Base-by-base conservation (phyloP, 768 basidiomycete genomes). In the Russula abietina region DNA sequence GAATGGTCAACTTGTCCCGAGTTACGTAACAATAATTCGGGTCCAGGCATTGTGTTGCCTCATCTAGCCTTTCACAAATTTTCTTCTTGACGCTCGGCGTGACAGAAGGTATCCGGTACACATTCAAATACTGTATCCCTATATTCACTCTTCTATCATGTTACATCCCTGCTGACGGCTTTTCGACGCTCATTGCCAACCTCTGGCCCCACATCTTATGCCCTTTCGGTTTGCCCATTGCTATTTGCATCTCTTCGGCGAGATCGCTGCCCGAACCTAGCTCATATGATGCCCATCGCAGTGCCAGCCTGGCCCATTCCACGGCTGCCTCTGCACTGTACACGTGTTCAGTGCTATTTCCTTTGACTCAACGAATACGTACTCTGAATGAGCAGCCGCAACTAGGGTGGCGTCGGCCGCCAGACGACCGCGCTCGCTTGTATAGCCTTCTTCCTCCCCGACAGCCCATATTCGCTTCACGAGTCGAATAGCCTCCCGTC, bases 331-430 rank as follows among this genome's bases (percentile, higher is more conserved):
- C 62, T 56, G 71, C 74, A 69, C 85, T 87, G 70, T 45, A 53
- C 14, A 16, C 22, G 30, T 58, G 53, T 26, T 57, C 32, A 51
- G 56, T 41, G 49, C 60, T 36, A 24, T 17, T 11, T 24, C 19
- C 14, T 7, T 28, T 24, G 16, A 55, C 43, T n/a, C 41, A 24
- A n/a, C 30, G 28, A 14, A 52, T 16, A 75, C 85, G 73, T 70
- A 87, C 85, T 87, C 84, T 7, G 78, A 80, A 74, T 87, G 85
- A 5, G 84, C 75, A 16, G 81, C 83, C 9, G 85, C 83, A 22
- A 87, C 79, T 74, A 76, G 80, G 7, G 77, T 77, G 11, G 81
- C 83, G 69, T 87, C 86, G 28, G 82, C 81, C 8, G 86, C 85
- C 3, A 87, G 74, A 65, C 78, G 74, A 11, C 86, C 86, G 43